Percentiles rank a stretch among this genome's conserved stretches.
Evolutionary conservation across 1,139 yeast genomes (phyloP).

Genomic region (Saccharomyces hybrid): DNA sequence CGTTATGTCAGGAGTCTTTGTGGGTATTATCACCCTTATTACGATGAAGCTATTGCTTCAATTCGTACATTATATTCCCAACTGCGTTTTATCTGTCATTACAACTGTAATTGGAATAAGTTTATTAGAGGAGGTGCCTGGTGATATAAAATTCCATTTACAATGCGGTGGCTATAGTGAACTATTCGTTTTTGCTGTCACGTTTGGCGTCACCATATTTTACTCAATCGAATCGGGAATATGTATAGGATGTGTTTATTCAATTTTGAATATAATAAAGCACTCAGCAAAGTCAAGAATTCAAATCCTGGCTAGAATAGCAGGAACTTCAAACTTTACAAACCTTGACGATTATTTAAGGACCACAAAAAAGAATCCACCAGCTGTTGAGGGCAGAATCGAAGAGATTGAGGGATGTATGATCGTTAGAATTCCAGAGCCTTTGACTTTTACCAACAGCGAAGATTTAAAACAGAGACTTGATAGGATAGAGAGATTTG

Average conservation of each 20-base stretch:
- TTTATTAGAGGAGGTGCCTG: constrained; percentile 81
- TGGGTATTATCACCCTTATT: constrained; percentile 66
- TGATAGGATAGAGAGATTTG: constrained; percentile 73
- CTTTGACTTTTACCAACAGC: constrained; percentile 84
- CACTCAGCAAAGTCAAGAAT: constrained; percentile 85
- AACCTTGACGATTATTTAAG: constrained; percentile 55
- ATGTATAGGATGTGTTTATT: constrained; percentile 73
- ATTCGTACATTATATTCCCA: constrained; percentile 66
- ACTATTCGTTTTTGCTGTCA: constrained; percentile 61
- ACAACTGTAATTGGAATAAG: constrained; percentile 74
- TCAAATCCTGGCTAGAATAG: constrained; percentile 78
- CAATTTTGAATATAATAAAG: constrained; percentile 70
- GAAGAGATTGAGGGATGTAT: constrained; percentile 83
- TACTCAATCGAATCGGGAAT: constrained; percentile 89
- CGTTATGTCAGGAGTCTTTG: constrained; percentile 72
- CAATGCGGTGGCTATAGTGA: constrained; percentile 71
- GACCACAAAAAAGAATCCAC: constrained; percentile 2
- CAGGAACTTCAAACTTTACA: constrained; percentile 67
- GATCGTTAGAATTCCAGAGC: constrained; percentile 85
- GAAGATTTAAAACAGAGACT: constrained; percentile 73
- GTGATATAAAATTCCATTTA: constrained; percentile 69
- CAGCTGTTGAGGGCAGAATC: constrained; percentile 22
- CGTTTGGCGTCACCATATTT: constrained; percentile 64
- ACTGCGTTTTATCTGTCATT: constrained; percentile 73
- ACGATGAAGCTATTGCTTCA: constrained; percentile 57